Conservation (phyloP, 208 protist species). For the Strigomonas galati region DNA sequence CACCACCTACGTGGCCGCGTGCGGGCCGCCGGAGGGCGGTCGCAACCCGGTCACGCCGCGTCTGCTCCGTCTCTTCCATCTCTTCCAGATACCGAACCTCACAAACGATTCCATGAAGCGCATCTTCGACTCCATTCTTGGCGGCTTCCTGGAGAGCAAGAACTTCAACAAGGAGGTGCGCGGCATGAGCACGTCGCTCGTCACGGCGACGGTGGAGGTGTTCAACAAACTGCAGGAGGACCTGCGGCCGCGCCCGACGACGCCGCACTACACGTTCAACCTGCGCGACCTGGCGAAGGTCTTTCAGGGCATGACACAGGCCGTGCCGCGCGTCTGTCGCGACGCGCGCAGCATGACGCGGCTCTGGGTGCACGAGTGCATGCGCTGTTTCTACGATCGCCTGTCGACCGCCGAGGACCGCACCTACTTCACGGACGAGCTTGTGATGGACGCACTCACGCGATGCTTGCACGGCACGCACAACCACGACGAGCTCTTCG, state of each 20-base stretch:
- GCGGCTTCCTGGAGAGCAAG: constrained; percentile 88
- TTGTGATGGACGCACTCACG: constrained; percentile 80
- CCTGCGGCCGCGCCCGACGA: constrained; percentile 94
- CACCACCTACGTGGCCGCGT: constrained; percentile 94
- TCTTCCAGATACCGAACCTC: constrained; percentile 93
- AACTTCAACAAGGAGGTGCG: constrained; percentile 83
- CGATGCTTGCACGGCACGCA: constrained; percentile 64
- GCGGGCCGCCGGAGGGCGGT: constrained; percentile 95
- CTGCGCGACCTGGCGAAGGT: constrained; percentile 97
- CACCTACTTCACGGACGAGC: constrained; percentile 88
- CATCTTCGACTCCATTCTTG: constrained; percentile 94
- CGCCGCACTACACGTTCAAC: constrained; percentile 99
- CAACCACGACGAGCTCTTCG: constrained; percentile 59
- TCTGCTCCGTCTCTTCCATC: constrained; percentile 93
- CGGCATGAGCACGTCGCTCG: constrained; percentile 61
- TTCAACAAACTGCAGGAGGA: constrained; percentile 88
- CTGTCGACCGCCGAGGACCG: constrained; percentile 94
- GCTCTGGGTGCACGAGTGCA: constrained; percentile 96
- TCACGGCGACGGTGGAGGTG: constrained; percentile 88
- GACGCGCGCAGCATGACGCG: constrained; percentile 54
- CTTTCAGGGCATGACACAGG: constrained; percentile 93
- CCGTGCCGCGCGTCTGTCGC: constrained; percentile 80
- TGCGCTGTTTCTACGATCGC: constrained; percentile 97
- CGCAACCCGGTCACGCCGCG: constrained; percentile 92
- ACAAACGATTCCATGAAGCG: constrained; percentile 91